Base-by-base conservation (phyloP, 2,329 filamentous ascomycete genomes). In the Magnaporthiopsis rhizophila region DNA sequence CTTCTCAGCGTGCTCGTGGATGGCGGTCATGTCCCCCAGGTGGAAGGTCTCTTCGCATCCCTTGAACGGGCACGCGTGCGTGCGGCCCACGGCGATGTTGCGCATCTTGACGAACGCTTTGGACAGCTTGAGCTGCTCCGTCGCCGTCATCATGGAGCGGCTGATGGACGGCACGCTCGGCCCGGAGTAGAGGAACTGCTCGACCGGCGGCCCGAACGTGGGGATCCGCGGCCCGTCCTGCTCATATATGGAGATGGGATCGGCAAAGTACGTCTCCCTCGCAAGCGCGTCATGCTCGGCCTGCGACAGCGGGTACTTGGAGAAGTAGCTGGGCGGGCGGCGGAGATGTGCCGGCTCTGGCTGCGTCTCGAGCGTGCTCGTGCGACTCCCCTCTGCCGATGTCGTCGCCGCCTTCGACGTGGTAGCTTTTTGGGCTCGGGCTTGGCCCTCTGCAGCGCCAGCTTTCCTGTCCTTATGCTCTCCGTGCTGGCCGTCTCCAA, bases 321-420 rank as follows among this genome's bases (percentile, higher is more conserved):
- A 32, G 9, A 34, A 59, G 64, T 21, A 58, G 18, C 18, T 24
- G 5, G 34, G 59, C 36, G 26, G 59, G 36, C 15, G 28, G 24
- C 24, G 12, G 38, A 30, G 36, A 21, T 45, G 38, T 66, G 58
- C 24, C 68, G 65, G 28, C 70, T 67, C 61, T 1, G 59, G 64
- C 13, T n/a, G 26, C 2, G 34, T 24, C 2, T 63, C 64, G 9
- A 66, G 15, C 62, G 63, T 67, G 2, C 9, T 26, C 11, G 59
- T 2, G 4, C 56, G 28, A 30, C 28, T 30, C 28, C 28, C 24
- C 21, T 63, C 53, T n/a, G 50, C 30, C 34, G 12, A 6, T 32
- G 28, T 18, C 12, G 45, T 21, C 45, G 21, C 34, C 34, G 34
- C 34, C 34, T 21, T 53, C 18, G 18, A 3, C 34, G 34, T 36